Percentiles rank a stretch among this genome's conserved stretches.
phyloP scores from a whole-genome alignment of 306 rosid genomes.

The Cucurbita pepo region DNA sequence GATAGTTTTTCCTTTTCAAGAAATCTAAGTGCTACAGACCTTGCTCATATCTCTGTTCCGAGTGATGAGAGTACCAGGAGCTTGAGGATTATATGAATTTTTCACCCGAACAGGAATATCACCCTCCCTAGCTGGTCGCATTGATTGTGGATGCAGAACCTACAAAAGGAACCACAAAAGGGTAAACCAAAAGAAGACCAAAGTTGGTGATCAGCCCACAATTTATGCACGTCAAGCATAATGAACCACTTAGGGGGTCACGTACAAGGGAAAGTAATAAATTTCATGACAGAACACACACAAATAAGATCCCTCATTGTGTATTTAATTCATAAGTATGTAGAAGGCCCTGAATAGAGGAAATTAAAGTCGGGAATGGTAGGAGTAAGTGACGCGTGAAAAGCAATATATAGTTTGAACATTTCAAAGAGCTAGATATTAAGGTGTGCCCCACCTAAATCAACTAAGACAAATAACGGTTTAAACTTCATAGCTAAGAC shows the following conservation, averaged over 20 bases:
- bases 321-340: neutral
- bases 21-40: slow-evolving; percentile 28
- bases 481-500: neutral
- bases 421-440: neutral
- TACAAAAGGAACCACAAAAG: slow-evolving; percentile 15
- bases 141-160: slow-evolving; percentile 98
- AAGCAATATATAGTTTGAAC: neutral
- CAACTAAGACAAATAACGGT: neutral
- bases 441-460: neutral
- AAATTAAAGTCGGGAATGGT: neutral
- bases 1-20: neutral
- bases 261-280: neutral
- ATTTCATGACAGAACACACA: neutral
- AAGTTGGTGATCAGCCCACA: neutral
- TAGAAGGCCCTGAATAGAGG: neutral
- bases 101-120: slow-evolving; percentile 95
- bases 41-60: slow-evolving; percentile 79
- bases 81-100: slow-evolving; percentile 88
- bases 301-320: neutral
- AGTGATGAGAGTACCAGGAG: slow-evolving; percentile 87
- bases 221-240: neutral
- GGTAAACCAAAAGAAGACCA: neutral
- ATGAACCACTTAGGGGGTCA: neutral
- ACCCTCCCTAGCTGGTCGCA: slow-evolving; percentile 97
- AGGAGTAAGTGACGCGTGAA: neutral